These are phyloP conservation scores for Penicillium angulare DNA, from an alignment of 495 filamentous ascomycete genomes.

Conservation along the genomic window DNA sequence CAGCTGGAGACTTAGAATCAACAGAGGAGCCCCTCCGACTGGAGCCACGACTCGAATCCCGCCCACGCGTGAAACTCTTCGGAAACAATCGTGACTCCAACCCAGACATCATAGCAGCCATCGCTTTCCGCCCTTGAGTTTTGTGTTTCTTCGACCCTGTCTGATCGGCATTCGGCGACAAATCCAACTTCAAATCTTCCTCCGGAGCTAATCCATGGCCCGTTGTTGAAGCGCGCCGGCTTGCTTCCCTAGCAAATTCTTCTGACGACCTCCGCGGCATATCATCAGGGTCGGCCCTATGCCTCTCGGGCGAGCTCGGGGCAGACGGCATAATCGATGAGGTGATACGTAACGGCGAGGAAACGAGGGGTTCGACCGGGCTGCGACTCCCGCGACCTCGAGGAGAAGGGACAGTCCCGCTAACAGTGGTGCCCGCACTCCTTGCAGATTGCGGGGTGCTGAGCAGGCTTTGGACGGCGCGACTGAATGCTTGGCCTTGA, in stretches of 20 bases:
- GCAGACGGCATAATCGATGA: slow-evolving; percentile 23
- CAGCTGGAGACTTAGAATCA: slow-evolving; percentile 61
- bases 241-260: slow-evolving; percentile 10
- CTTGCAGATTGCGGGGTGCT: slow-evolving; percentile 39
- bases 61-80: slow-evolving; percentile 36
- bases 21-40: slow-evolving; percentile 50
- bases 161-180: slow-evolving; percentile 13
- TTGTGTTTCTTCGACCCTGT: slow-evolving; percentile 17
- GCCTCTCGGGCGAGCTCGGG: slow-evolving; percentile 25
- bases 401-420: slow-evolving; percentile 24
- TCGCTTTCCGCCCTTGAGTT: slow-evolving; percentile 25
- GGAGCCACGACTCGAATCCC: slow-evolving; percentile 44
- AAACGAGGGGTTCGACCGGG: slow-evolving; percentile 20
- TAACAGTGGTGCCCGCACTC: slow-evolving; percentile 36
- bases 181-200: slow-evolving; percentile 16
- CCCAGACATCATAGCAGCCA: slow-evolving; percentile 43
- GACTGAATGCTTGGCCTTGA: slow-evolving; percentile 8
- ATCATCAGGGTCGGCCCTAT: slow-evolving; percentile 7
- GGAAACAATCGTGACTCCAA: slow-evolving; percentile 35
- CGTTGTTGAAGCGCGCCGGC: slow-evolving; percentile 3
- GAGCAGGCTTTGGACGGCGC: slow-evolving; percentile 17
- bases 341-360: slow-evolving; percentile 26
- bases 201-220: not conserved
- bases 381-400: slow-evolving; percentile 15
- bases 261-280: slow-evolving; percentile 21